Conservation (phyloP, 1,284 basidiomycete species). For the Sanghuangporus baumii region DNA sequence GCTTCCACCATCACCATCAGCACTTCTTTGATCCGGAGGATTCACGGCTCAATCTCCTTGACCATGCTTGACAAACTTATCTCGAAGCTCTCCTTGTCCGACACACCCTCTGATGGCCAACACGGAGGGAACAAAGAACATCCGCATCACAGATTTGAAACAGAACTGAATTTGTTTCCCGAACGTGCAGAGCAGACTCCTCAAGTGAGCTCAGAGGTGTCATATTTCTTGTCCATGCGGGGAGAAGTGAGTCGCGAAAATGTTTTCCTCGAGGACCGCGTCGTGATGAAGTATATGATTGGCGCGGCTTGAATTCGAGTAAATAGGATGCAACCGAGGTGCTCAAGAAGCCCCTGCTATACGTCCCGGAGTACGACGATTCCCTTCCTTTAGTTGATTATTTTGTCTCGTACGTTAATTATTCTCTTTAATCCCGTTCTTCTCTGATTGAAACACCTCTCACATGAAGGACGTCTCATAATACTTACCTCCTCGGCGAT, state of each 20-base stretch:
- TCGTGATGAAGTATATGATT: slow-evolving; percentile 25
- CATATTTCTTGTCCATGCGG: slow-evolving; percentile 21
- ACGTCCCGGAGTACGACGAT: slow-evolving; percentile 34
- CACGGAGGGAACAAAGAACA: background rate
- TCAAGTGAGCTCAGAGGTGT: slow-evolving; percentile 22
- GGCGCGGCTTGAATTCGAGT: no score
- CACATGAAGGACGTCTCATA: slow-evolving; percentile 49
- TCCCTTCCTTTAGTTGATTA: slow-evolving; percentile 45
- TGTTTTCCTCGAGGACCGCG: background rate
- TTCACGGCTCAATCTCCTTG: background rate
- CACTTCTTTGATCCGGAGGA: background rate
- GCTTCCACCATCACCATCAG: background rate
- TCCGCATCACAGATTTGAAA: slow-evolving; percentile 16
- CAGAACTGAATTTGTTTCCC: slow-evolving; percentile 21
- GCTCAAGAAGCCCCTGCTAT: slow-evolving; percentile 32
- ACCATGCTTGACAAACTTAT: background rate
- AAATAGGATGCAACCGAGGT: slow-evolving; percentile 22
- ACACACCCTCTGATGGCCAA: background rate
- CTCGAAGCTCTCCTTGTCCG: background rate
- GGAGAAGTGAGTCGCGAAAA: slow-evolving; percentile 17
- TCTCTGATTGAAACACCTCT: background rate
- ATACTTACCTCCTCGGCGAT: slow-evolving; percentile 58
- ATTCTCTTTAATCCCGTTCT: background rate
- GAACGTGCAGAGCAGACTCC: slow-evolving; percentile 9
- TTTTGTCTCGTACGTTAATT: slow-evolving; percentile 48